These are phyloP conservation scores for Nicotiana tabacum DNA, from an alignment of 257 asterid genomes.

Conservation along the genomic window DNA sequence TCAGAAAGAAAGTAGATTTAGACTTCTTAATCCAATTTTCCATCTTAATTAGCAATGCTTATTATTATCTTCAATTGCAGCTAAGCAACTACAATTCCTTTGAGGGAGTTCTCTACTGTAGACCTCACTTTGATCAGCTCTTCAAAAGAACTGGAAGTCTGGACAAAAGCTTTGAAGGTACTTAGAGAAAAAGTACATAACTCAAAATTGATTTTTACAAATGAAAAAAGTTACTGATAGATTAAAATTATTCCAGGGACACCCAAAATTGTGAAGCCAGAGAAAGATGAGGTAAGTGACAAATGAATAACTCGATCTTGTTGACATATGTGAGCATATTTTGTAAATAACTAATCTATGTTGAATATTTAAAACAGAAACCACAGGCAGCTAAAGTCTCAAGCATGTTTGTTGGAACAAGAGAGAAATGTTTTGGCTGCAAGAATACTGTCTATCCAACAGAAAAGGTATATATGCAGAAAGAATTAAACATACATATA, in stretches of 20 bases:
- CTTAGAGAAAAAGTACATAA: background rate
- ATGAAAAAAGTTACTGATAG: background rate
- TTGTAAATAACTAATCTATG: background rate
- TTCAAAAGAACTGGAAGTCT: constrained; percentile 92
- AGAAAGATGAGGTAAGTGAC: constrained; percentile 29
- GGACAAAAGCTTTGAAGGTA: constrained; percentile 93
- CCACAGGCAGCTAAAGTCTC: constrained; percentile 64
- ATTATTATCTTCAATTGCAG: constrained; percentile 29
- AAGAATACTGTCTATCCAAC: constrained; percentile 81
- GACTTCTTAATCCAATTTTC: background rate
- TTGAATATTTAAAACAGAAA: constrained; percentile 36
- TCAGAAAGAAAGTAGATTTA: background rate
- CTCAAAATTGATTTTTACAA: background rate
- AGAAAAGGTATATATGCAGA: constrained; percentile 56
- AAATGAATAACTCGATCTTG: background rate
- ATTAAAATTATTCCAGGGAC: constrained; percentile 45
- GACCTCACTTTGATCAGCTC: constrained; percentile 97
- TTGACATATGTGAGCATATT: background rate
- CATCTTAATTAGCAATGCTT: background rate
- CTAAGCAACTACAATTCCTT: constrained; percentile 85
- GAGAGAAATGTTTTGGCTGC: constrained; percentile 74
- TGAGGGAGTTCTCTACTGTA: constrained; percentile 92
- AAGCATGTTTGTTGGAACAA: constrained; percentile 80
- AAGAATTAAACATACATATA: too few species aligned
- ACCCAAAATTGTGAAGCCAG: constrained; percentile 81